Evolutionary conservation across 2,329 filamentous ascomycete species (phyloP).

Genomic region (Fusarium sp.): DNA sequence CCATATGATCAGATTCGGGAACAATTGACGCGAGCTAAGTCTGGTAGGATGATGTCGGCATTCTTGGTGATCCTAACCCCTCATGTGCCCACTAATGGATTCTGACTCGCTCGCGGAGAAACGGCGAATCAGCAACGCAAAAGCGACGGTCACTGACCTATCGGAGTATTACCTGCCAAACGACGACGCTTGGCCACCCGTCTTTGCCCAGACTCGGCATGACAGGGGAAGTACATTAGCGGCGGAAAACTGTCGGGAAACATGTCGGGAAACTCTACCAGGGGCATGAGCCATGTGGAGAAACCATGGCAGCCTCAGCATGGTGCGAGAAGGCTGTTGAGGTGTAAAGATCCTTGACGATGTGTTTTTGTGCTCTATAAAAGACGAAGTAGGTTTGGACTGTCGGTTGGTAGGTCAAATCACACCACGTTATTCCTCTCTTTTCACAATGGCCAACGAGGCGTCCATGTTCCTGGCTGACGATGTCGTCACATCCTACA

Average conservation of each 20-base stretch:
- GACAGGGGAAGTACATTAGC: not conserved
- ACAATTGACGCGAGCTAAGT: not conserved
- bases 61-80: not conserved
- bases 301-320: not conserved
- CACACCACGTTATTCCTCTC: not conserved
- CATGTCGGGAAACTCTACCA: not conserved
- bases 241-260: not conserved
- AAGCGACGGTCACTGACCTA: too few species aligned
- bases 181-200: too few species aligned
- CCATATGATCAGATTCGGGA: not conserved
- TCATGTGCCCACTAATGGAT: not conserved
- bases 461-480: constrained; percentile 6
- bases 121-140: not conserved
- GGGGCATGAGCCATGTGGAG: not conserved
- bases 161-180: not conserved
- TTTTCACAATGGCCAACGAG: constrained; percentile 1
- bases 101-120: not conserved
- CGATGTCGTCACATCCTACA: not conserved
- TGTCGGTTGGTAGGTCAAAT: not conserved
- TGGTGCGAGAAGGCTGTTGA: not conserved
- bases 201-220: not conserved
- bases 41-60: not conserved
- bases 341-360: not conserved
- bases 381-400: not conserved
- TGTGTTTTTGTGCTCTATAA: not conserved